Conservation (phyloP, 2,329 filamentous ascomycete species). For the Penicillium sp. region DNA sequence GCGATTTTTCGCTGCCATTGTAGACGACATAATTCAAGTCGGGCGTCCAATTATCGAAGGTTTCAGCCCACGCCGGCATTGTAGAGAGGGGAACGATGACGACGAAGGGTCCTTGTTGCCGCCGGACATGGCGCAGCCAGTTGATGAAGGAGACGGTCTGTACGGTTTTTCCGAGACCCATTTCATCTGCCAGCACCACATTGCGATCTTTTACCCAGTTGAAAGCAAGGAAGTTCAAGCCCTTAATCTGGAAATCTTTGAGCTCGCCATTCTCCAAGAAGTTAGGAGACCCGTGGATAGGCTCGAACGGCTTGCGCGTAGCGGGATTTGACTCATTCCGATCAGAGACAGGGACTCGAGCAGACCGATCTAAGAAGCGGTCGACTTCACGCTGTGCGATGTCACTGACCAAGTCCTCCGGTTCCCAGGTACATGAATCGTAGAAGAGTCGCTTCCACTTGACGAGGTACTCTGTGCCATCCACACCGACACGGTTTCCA, state of each 20-base stretch:
- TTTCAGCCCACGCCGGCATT: constrained; percentile 97
- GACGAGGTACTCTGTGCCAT: constrained; percentile 82
- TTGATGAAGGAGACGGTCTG: constrained; percentile 97
- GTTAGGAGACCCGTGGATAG: constrained; percentile 75
- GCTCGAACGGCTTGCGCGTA: constrained; percentile 69
- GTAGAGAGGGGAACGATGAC: constrained; percentile 97
- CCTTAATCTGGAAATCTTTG: constrained; percentile 88
- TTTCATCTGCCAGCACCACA: constrained; percentile 96
- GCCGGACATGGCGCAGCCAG: constrained; percentile 87
- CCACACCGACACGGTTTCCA: constrained; percentile 73
- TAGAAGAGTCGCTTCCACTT: constrained; percentile 97
- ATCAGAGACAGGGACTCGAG: constrained; percentile 77
- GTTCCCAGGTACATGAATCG: constrained; percentile 93
- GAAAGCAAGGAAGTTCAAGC: constrained; percentile 90
- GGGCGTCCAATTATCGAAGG: constrained; percentile 93
- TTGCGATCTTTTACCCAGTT: constrained; percentile 95
- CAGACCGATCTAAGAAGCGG: constrained; percentile 79
- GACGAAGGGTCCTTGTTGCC: constrained; percentile 90
- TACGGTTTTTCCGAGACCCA: constrained; percentile 97
- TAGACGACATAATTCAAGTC: constrained; percentile 98
- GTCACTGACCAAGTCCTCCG: constrained; percentile 68
- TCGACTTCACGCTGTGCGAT: constrained; percentile 89
- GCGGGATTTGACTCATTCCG: constrained; percentile 70
- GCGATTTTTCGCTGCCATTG: constrained; percentile 81
- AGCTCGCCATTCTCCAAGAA: constrained; percentile 85